phyloP scores from a whole-genome alignment of 2,329 filamentous ascomycete species.

The Metarhizium album region DNA sequence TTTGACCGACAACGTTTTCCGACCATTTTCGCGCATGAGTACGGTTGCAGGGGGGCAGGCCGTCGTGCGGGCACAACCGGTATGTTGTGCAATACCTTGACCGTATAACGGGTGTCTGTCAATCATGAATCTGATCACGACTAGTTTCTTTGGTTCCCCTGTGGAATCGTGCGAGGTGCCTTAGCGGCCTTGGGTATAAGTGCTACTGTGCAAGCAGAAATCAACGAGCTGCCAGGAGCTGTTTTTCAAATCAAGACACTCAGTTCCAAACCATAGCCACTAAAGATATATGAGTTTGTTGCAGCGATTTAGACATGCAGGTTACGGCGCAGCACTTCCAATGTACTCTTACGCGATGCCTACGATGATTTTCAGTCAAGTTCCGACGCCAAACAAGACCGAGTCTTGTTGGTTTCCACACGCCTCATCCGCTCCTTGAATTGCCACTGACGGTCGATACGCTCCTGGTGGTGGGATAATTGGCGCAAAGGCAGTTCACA shows the following conservation, averaged over 20 bases:
- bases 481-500: conserved; percentile 20
- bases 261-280: conserved; percentile 47
- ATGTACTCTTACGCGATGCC: background rate
- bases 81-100: conserved; percentile 31
- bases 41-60: conserved; percentile 66
- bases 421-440: background rate
- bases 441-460: background rate
- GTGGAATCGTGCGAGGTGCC: conserved; percentile 84
- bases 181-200: conserved; percentile 84
- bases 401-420: background rate
- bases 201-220: conserved; percentile 85
- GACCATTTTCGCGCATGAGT: conserved; percentile 82
- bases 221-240: conserved; percentile 72
- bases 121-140: background rate
- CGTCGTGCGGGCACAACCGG: conserved; percentile 65
- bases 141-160: conserved; percentile 91
- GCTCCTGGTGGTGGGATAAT: background rate
- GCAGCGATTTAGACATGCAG: background rate
- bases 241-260: conserved; percentile 94
- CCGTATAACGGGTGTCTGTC: too few species aligned
- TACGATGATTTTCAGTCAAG: background rate
- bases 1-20: conserved; percentile 84
- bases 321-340: background rate
- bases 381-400: background rate
- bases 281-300: background rate